Base-by-base conservation (phyloP, 441 rosid species). In the Manihot esculenta region DNA sequence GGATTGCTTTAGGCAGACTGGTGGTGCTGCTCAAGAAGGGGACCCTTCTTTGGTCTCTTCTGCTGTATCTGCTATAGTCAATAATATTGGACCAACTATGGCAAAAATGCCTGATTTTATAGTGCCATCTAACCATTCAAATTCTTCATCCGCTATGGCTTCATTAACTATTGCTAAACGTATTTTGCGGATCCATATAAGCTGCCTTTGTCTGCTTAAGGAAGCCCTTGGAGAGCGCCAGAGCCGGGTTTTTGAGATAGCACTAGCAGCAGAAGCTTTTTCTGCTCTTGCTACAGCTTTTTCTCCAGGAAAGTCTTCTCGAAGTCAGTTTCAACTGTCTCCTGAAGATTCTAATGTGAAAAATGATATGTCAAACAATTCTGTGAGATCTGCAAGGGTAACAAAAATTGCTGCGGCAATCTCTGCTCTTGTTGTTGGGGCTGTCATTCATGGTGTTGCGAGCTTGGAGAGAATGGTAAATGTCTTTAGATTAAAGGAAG, bases 211-310 rank as follows among this genome's bases (percentile, higher is more conserved):
- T 77, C 88, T 96, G 64, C 92, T 96, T 12, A 94, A 87, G 84
- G 99, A 94, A 79, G 97, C 95, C 72, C 90, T 96, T 79, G 99
- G 99, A 73, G 99, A 94, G 77, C 99, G 98, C 76, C 98, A 94
- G 74, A 87, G 92, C 80, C 87, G 93, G 72, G 98, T 85, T 71
- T 92, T 94, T 82, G 99, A 96, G 87, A 85, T 96, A 76, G 99
- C 99, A 78, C 93, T 94, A 77, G 99, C 95, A 50, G 84, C 90
- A 41, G 99, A 96, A 83, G 93, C 95, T 72, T 89, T 92, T 64
- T 72, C 94, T 76, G 90, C 93, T 68, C 93, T 96, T 76, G 78
- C 92, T 73, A 80, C 76, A 79, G 91, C 79, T 48, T 83, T 85
- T 76, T 47, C 86, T 71, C 90, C 96, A 61, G 90, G 87, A 66